Evolutionary conservation across 495 filamentous ascomycete genomes (phyloP), one percentile per base, ranked within the genome.

Genomic region (Pyrenula massariospora): DNA sequence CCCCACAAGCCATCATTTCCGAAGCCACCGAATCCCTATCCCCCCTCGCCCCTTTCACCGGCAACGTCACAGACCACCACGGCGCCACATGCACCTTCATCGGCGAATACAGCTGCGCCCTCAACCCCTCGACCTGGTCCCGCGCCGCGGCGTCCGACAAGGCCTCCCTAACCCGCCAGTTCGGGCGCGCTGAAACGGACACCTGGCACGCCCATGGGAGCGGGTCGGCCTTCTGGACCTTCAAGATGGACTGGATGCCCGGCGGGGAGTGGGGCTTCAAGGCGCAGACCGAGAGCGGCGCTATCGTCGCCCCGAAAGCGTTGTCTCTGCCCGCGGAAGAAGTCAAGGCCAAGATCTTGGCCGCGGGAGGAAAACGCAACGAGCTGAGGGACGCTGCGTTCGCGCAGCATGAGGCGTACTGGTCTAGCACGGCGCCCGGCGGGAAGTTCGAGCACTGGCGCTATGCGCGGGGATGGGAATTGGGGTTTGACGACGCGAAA

Each of bases 241-340:
- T 66, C 36, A 79, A 77, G 56, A 79, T 80, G 74, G 66, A 76
- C 59, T 78, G 76, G 73, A 75, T 74, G 67, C 69, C 69, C 56
- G 78, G 77, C 31, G 80, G 77, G 11, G 75, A 75, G 60, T 81
- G 79, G 79, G 75, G 76, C 21, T 78, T 82, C 59, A 58, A 63
- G 0, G 60, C 73, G 42, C 77, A 78, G 60, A 70, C 67, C 25
- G 68, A 73, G 12, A 64, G 58, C 25, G 62, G 63, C 1, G 69
- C 71, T 23, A 67, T 82, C 48, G 23, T 59, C 2, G 50, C 73
- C 12, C 77, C 77, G 8, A 23, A 25, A 1, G 60, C 56, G 24
- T 62, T 76, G 11, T 57, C 54, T 2, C 59, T 79, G 11, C 53
- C 66, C 3, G 52, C 58, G 21, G 54, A 65, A 0, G 64, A 74